Conservation (phyloP, 441 rosid genomes). For the Populus hybrid region DNA sequence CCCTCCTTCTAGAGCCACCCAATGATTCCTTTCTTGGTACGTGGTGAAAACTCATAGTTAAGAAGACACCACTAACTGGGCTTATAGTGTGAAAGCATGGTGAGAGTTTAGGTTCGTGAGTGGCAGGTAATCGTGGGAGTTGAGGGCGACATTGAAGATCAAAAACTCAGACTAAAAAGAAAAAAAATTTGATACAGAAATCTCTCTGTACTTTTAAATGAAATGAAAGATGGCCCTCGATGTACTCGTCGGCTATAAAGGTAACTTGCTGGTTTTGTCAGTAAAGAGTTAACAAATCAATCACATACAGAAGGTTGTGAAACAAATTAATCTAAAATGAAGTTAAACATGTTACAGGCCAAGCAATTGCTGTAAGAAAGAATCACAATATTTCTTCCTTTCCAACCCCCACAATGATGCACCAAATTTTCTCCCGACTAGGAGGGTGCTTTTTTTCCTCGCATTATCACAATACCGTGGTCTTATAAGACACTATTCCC, state of each 20-base stretch:
- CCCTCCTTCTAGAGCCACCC: background rate
- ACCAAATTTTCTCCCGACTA: slow-evolving; percentile 27
- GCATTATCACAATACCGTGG: slow-evolving; percentile 26
- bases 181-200: background rate
- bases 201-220: background rate
- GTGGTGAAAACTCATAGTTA: background rate
- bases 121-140: background rate
- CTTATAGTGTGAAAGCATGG: background rate
- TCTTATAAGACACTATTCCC: slow-evolving; percentile 34
- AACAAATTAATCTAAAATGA: slow-evolving; percentile 31
- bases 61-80: background rate
- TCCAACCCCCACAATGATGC: slow-evolving; percentile 37
- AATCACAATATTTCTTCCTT: slow-evolving; percentile 28
- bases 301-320: slow-evolving; percentile 4
- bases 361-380: slow-evolving; percentile 36
- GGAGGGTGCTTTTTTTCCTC: slow-evolving; percentile 17
- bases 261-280: no score
- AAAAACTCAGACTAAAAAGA: background rate
- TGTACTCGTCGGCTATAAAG: background rate
- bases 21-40: background rate
- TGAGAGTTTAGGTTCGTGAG: background rate
- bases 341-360: slow-evolving; percentile 16
- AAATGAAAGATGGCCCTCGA: background rate
- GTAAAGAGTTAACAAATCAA: slow-evolving; percentile 22
- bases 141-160: background rate